These are phyloP conservation scores for Vanrija pseudolonga DNA, from an alignment of 1,284 basidiomycete species.

Conservation along the genomic window DNA sequence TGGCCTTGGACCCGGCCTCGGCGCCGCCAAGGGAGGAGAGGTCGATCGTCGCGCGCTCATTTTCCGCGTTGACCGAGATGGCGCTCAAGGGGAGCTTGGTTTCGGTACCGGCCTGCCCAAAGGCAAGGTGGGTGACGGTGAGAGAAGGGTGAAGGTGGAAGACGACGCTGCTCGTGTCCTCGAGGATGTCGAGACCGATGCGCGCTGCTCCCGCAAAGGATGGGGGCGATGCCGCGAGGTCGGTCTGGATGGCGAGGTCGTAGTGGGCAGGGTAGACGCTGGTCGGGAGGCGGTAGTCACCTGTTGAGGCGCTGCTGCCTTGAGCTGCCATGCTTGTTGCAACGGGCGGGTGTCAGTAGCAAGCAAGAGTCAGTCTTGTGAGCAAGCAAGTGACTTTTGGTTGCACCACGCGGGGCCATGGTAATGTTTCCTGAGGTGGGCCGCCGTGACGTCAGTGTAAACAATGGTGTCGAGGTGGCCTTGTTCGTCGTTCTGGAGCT, in stretches of 20 bases:
- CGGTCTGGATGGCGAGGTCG: slow-evolving; percentile 72
- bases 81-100: slow-evolving; percentile 46
- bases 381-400: no score
- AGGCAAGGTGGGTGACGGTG: slow-evolving; percentile 61
- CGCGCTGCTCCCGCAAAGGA: slow-evolving; percentile 71
- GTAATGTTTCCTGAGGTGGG: no score
- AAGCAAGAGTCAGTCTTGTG: no score
- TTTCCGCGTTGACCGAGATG: slow-evolving; percentile 57
- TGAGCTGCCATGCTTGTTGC: no score
- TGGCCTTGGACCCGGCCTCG: slow-evolving; percentile 60
- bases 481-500: no score
- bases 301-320: no score
- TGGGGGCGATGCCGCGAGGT: slow-evolving; percentile 62
- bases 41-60: slow-evolving; percentile 62
- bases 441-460: no score
- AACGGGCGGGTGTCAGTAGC: no score
- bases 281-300: slow-evolving; percentile 62
- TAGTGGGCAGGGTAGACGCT: slow-evolving; percentile 64
- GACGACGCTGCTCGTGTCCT: slow-evolving; percentile 60
- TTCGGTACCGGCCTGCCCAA: slow-evolving; percentile 59
- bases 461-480: no score
- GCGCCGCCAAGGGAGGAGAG: slow-evolving; percentile 63
- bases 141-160: slow-evolving; percentile 68
- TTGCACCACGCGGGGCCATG: no score
- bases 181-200: slow-evolving; percentile 68